phyloP scores from a whole-genome alignment of 345 rosid genomes.

The Sonneratia caseolaris region DNA sequence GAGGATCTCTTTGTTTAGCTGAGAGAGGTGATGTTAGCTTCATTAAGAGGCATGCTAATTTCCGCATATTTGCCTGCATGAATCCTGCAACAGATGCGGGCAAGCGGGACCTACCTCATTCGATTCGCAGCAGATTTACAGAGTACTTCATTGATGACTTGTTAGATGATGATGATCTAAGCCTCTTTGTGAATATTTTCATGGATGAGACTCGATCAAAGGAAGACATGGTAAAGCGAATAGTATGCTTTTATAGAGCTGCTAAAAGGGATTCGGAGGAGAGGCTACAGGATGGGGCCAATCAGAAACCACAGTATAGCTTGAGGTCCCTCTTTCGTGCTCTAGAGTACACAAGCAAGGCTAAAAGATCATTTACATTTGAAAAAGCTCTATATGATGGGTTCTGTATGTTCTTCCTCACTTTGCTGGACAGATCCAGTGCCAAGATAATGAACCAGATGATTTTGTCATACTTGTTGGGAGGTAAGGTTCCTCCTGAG shows the following conservation, averaged over 20 bases:
- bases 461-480: slow-evolving; percentile 39
- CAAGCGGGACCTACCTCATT: slow-evolving; percentile 73
- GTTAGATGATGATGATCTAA: slow-evolving; percentile 61
- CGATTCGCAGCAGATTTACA: slow-evolving; percentile 74
- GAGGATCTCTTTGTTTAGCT: slow-evolving; percentile 83
- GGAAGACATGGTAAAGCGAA: slow-evolving; percentile 40
- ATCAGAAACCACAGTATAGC: slow-evolving; percentile 95
- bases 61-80: slow-evolving; percentile 91
- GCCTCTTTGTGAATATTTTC: slow-evolving; percentile 54
- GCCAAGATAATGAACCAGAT: slow-evolving; percentile 55
- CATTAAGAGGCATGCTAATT: slow-evolving; percentile 60
- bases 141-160: slow-evolving; percentile 84
- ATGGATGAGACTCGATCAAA: slow-evolving; percentile 47
- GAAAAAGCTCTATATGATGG: slow-evolving; percentile 76
- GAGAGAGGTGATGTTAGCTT: slow-evolving; percentile 81
- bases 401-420: slow-evolving; percentile 81
- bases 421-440: slow-evolving; percentile 73
- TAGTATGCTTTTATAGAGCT: slow-evolving; percentile 60
- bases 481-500: slow-evolving; percentile 31
- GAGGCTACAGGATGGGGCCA: slow-evolving; percentile 95
- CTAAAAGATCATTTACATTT: slow-evolving; percentile 46
- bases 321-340: slow-evolving; percentile 91
- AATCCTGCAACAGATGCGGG: slow-evolving; percentile 99
- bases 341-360: slow-evolving; percentile 65
- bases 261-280: slow-evolving; percentile 75